Conservation (phyloP, 1,284 basidiomycete genomes). For the Lentinula novae-zelandiae region DNA sequence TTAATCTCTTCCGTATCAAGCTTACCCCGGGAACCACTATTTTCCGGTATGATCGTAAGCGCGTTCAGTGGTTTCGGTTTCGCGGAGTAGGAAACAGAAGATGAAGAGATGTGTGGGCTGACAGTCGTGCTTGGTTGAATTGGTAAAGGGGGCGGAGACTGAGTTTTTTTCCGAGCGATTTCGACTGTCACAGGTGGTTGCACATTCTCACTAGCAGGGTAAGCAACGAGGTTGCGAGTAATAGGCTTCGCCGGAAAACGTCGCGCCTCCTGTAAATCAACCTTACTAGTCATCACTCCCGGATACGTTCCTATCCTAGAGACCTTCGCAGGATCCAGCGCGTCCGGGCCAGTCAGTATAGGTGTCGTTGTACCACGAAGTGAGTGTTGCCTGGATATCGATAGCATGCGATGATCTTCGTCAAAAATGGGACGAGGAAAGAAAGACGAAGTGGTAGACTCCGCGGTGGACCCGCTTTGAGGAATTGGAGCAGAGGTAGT, state of each 20-base stretch:
- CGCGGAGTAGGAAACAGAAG: background rate
- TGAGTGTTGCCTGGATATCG: background rate
- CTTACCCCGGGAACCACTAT: background rate
- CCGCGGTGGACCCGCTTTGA: background rate
- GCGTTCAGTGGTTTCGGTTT: background rate
- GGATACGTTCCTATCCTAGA: background rate
- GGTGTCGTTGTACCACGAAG: background rate
- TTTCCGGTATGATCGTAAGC: conserved; percentile 7
- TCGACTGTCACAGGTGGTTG: background rate
- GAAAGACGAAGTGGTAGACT: conserved; percentile 12
- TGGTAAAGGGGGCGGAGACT: background rate
- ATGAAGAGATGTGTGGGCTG: background rate
- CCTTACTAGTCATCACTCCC: background rate
- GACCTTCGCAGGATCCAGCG: background rate
- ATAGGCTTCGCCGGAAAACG: background rate
- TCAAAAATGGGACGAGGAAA: conserved; percentile 9
- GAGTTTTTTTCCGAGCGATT: background rate
- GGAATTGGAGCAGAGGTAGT: background rate
- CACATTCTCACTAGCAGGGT: background rate
- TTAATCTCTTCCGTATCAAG: background rate
- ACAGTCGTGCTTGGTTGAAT: background rate
- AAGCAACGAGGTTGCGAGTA: background rate
- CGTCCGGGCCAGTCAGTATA: background rate
- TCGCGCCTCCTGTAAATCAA: background rate
- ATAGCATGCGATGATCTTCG: background rate